These are phyloP conservation scores for Corrigiola litoralis DNA, from an alignment of 179 eudicot genomes.

Conservation along the genomic window DNA sequence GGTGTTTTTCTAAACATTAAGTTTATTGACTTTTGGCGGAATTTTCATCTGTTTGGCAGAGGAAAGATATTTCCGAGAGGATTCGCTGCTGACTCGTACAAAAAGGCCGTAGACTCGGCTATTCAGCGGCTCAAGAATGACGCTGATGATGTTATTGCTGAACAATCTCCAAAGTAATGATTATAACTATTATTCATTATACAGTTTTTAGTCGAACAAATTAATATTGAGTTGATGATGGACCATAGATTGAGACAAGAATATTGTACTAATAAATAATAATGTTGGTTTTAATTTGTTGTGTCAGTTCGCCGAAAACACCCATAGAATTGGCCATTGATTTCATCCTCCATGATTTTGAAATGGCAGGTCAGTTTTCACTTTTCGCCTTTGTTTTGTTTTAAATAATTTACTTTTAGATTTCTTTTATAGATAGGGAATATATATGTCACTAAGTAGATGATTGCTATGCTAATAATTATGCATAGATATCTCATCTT, in stretches of 20 bases:
- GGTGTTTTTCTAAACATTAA: too few relatives aligned
- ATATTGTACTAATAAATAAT: too few relatives aligned
- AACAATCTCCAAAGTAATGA: slow-evolving; percentile 16
- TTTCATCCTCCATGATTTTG: slow-evolving; percentile 93
- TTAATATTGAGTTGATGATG: background rate
- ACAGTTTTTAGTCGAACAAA: background rate
- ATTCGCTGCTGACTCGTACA: slow-evolving; percentile 68
- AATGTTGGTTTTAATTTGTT: background rate
- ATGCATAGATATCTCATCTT: background rate
- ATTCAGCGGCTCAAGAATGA: slow-evolving; percentile 49
- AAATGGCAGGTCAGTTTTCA: slow-evolving; percentile 74
- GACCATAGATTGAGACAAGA: too few relatives aligned
- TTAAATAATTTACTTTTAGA: background rate
- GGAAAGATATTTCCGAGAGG: slow-evolving; percentile 87
- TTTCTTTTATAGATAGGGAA: too few relatives aligned
- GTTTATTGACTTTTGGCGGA: background rate
- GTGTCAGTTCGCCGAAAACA: slow-evolving; percentile 51
- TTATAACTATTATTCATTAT: background rate
- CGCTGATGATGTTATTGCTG: background rate
- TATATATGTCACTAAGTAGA: background rate
- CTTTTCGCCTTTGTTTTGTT: background rate
- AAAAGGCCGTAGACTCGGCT: slow-evolving; percentile 82
- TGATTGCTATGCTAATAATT: background rate
- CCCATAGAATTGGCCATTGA: slow-evolving; percentile 92
- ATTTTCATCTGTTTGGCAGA: slow-evolving; percentile 29